Evolutionary conservation across 352 stramenopile genomes (phyloP), one percentile per base, ranked within the genome.

Genomic region (Phytophthora europaea): DNA sequence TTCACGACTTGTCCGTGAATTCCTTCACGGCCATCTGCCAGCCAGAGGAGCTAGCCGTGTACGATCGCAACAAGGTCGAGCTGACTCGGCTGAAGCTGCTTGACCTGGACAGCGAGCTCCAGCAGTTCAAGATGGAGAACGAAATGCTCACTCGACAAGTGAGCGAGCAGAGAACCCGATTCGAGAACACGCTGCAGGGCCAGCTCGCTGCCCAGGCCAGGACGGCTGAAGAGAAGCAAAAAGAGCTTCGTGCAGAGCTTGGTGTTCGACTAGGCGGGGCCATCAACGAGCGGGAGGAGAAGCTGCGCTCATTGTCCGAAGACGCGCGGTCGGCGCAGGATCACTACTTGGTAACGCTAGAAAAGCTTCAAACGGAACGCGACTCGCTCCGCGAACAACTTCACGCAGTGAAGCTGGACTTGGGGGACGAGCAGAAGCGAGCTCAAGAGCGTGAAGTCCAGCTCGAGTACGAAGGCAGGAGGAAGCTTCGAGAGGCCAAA

Each of bases 41-140:
- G 53, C 48, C 81, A 0, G 86, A 91, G 43, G 87, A 94, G 55
- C 51, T 92, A 7, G 83, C 79, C 16, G 34, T 90, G 23, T 92
- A 85, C 40, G 85, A 91, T 53, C 82, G 83, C 26, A 91, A 66
- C 58, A 78, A 78, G 12, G 74, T 92, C 3, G 82, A 91, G 34
- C 60, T 92, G 13, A 72, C 70, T 13, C 78, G 82, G 18, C 65
- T 94, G 0, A 84, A 81, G 52, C 34, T 82, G 9, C 80, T 93
- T 67, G 85, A 94, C 22, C 34, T 93, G 12, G 87, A 93, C 22
- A 74, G 70, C 2, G 87, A 94, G 20, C 54, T 90, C 50, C 81
- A 91, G 63, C 87, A 94, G 50, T 69, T 91, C 22, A 89, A 87
- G 38, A 75, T 92, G 9, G 85, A 93, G 60, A 93, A 92, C 48